phyloP scores from a whole-genome alignment of 306 rosid species.

The Delonix regia region DNA sequence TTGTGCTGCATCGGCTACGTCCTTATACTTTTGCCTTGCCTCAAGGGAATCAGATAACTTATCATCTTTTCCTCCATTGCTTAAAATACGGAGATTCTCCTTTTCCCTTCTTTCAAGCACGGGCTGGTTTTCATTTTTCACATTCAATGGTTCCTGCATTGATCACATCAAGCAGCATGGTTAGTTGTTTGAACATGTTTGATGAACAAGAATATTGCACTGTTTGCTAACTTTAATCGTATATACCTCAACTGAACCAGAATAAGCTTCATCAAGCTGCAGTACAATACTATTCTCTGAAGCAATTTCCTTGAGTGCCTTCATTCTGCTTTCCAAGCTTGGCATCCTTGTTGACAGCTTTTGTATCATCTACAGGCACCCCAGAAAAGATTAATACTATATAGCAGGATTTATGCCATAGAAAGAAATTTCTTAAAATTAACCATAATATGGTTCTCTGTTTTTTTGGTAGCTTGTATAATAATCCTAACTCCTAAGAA shows the following conservation, averaged over 20 bases:
- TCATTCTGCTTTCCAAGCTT: constrained; percentile 67
- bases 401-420: background rate
- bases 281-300: constrained; percentile 59
- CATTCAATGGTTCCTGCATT: constrained; percentile 52
- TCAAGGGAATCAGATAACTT: constrained; percentile 52
- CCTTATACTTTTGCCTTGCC: constrained; percentile 60
- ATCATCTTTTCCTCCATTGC: constrained; percentile 44
- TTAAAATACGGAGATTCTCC: constrained; percentile 32
- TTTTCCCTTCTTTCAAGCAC: constrained; percentile 34
- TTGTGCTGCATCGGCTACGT: constrained; percentile 89
- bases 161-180: constrained; percentile 32
- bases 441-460: background rate
- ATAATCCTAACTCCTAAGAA: background rate
- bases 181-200: background rate
- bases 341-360: constrained; percentile 81
- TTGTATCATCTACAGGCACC: constrained; percentile 55
- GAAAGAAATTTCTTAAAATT: background rate
- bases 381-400: background rate
- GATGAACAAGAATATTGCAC: background rate
- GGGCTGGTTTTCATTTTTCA: constrained; percentile 40
- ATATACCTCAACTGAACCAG: constrained; percentile 52
- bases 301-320: constrained; percentile 79
- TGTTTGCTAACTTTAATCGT: background rate
- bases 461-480: background rate
- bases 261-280: constrained; percentile 52